Evolutionary conservation across 1,139 yeast species (phyloP).

Genomic region (Eremothecium coryli): DNA sequence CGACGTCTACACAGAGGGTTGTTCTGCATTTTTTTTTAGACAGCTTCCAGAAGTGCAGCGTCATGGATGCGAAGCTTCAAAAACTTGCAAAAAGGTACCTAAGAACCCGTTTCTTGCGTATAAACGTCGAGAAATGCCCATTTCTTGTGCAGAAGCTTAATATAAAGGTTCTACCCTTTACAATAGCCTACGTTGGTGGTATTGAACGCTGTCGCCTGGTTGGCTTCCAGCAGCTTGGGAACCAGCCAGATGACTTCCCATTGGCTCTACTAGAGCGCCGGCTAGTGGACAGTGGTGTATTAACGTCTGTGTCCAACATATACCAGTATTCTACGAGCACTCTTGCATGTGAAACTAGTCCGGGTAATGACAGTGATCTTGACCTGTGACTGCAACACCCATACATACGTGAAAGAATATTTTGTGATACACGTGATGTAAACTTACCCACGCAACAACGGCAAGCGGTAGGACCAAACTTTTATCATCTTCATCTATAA

Average conservation of each 20-base stretch:
- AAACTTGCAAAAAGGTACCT: constrained; percentile 50
- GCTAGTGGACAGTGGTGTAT: constrained; percentile 27
- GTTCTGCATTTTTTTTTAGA: constrained; percentile 62
- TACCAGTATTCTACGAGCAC: background rate
- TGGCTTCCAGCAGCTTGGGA: constrained; percentile 54
- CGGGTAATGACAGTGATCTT: constrained; percentile 35
- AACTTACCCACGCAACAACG: background rate
- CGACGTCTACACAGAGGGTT: constrained; percentile 37
- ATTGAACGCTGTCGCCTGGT: constrained; percentile 48
- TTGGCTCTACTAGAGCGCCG: constrained; percentile 41
- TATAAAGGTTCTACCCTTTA: constrained; percentile 63
- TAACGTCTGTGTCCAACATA: constrained; percentile 17
- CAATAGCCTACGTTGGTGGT: constrained; percentile 53
- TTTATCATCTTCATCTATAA: too few species aligned
- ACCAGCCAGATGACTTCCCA: constrained; percentile 34
- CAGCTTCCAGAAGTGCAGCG: constrained; percentile 48
- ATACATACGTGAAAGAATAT: background rate
- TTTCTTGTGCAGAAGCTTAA: constrained; percentile 56
- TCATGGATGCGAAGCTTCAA: constrained; percentile 45
- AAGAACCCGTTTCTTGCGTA: constrained; percentile 43
- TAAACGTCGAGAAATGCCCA: constrained; percentile 61
- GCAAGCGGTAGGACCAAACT: too few species aligned
- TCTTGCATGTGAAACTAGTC: background rate
- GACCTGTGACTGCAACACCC: constrained; percentile 27
- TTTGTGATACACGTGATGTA: too few species aligned